Conservation (phyloP, 1,284 basidiomycete species). For the Filobasidium uniguttulatum region DNA sequence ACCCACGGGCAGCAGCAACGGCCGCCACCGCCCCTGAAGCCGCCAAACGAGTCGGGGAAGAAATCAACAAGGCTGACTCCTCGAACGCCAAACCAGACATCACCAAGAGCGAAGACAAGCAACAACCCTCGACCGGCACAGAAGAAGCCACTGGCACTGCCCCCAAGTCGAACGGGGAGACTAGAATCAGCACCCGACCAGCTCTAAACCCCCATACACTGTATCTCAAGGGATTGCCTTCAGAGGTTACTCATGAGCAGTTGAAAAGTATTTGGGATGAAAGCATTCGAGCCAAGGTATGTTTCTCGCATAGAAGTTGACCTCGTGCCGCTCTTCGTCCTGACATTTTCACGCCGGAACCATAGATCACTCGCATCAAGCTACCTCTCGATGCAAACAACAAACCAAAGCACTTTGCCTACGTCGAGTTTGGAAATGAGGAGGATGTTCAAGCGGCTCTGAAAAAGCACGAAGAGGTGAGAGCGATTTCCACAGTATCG, state of each 20-base stretch:
- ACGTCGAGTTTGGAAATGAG: conserved; percentile 75
- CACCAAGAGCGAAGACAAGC: neutral
- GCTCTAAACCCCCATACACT: conserved; percentile 69
- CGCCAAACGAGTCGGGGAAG: neutral
- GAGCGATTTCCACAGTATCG: too few relatives aligned
- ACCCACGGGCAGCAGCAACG: too few relatives aligned
- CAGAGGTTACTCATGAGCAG: conserved; percentile 50
- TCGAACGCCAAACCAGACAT: neutral
- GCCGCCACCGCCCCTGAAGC: too few relatives aligned
- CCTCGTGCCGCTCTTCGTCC: neutral
- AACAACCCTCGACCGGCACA: conserved; percentile 27
- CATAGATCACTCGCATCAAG: conserved; percentile 58
- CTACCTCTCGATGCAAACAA: conserved; percentile 43
- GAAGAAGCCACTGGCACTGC: conserved; percentile 22
- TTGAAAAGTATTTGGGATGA: conserved; percentile 55
- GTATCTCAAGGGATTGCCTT: conserved; percentile 54
- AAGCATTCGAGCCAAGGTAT: conserved; percentile 23
- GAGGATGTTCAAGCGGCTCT: conserved; percentile 63
- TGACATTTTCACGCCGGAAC: conserved; percentile 8
- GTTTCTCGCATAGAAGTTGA: conserved; percentile 32
- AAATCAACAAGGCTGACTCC: neutral
- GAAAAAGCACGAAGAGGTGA: conserved; percentile 54
- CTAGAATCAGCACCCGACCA: conserved; percentile 38
- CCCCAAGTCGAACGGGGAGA: conserved; percentile 36
- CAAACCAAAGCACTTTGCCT: conserved; percentile 41